Evolutionary conservation across 192 early-diverging fungal species (phyloP), one percentile per base, ranked within the genome.

Genomic region (Mortierella hygrophila): DNA sequence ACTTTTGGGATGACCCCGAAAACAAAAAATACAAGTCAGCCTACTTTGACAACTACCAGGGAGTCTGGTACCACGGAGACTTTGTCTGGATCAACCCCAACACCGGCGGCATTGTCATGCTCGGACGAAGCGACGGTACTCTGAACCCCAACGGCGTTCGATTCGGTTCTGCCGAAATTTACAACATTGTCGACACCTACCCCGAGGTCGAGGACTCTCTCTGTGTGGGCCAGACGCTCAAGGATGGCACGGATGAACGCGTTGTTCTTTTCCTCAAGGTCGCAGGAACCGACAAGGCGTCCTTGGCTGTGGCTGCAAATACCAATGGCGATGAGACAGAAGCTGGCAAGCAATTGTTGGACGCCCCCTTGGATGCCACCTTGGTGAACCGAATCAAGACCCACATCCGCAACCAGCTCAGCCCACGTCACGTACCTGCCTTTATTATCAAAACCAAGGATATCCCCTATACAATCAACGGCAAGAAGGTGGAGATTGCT

Each of bases 401-500:
- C 9, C 92, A 93, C 54, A 98, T 99, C 78, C 93, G 97, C 41
- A 90, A 88, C 70, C 94, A 95, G 79, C 90, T 99, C n/a, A 97
- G 96, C 29, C 94, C 97, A 21, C 89, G 97, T 6, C 98, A 99
- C 88, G 97, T 99, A 1, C 98, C 98, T 9, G 95, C 96, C 11
- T 88, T 97, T 37, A 91, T 98, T 47, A 89, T 99, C 68, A 90
- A 93, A 11, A 94, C 95, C 70, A 78, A 85, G 8, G 95, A 96
- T 69, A 97, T 99, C 87, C 98, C 98, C 54, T 96, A 99, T 89
- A 99, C 98, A 2, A 91, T 97, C 75, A 99, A 97, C 69, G 97
- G 98, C 54, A 99, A 99, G 82, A 99, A 99, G 89, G 97, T 99
- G 16, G 98, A 99, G 87, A 94, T 99, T 44, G 98, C 97, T 2